Evolutionary conservation across 163 green algal genomes (phyloP), one percentile per base, ranked within the genome.

Genomic region (Chlorella variabilis): DNA sequence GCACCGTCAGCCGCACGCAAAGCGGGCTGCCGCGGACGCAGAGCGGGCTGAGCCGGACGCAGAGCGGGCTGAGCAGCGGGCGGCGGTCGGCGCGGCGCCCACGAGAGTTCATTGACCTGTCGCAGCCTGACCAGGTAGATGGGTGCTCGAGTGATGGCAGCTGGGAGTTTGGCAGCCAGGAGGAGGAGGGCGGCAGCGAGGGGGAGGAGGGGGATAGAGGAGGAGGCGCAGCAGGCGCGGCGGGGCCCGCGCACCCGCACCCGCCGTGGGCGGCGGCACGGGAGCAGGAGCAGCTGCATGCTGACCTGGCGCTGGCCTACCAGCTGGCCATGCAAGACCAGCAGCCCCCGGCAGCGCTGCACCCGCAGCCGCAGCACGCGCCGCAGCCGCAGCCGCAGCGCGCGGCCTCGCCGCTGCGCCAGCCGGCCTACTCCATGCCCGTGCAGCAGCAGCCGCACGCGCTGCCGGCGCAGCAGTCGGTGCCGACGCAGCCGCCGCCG

Each of bases 271-370:
- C 17, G 66, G 33, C 36, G 27, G 27, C 17, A 29, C 48, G 25
- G 34, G 21, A 71, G 59, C 34, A 71, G 38, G 58, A 78, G 41
- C 42, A 56, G 45, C 66, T 77, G 33, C 66, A 84, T 39, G 42
- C 59, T 38, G 78, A 84, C 66, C 27, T 78, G 29, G 78, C 78
- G 70, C 48, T 84, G 25, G 78, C 78, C 42, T 84, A 84, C 61
- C 70, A 66, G 45, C 54, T 84, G 25, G 78, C 78, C n/a, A 51
- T 73, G 67, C 36, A 85, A 58, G 80, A 85, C 45, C 73, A 78
- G 67, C 63, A 69, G 58, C 38, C 29, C 0, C 18, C 29, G 56
- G 20, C 49, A 20, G 62, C 62, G 48, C 34, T 58, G 58, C 45
- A 75, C 18, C 68, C 41, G 59, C 42, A 59, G 70, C 49, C 34